Base-by-base conservation (phyloP, 2,329 filamentous ascomycete species). In the Leptodontidium sp. region DNA sequence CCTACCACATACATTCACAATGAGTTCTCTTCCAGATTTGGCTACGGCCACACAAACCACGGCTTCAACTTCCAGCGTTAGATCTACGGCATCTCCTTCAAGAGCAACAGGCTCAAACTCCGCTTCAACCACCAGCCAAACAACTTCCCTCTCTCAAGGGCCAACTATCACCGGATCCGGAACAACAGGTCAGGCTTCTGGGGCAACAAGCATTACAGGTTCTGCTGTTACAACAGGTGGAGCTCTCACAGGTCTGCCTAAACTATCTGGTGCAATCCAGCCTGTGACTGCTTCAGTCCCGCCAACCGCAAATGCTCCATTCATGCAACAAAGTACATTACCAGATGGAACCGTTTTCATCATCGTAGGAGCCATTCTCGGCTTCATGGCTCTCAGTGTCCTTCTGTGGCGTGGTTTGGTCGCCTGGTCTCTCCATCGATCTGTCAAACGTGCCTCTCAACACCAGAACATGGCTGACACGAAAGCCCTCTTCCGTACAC, bases 341-440 rank as follows among this genome's bases (percentile, higher is more conserved):
- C 96, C 96, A 2, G 92, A 98, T 77, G 96, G 96, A 65, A 98
- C 95, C 4, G 91, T 99, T 68, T 99, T 99, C 82, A 99, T 99
- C 76, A 91, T 90, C 26, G 96, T 98, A 0, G 96, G 96, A 57
- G 92, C 94, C 32, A 91, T 93, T 35, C 87, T 99, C 7, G 96
- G 93, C 17, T 91, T 94, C 73, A 88, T 98, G 72, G 93, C 90
- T 12, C 83, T 93, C 9, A 90, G 89, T n/a, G 88, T 98, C 55
- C 85, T 99, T 14, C 85, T 91, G 68, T 99, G 96, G 96, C 93
- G 95, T 70, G 90, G 86, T 62, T 87, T 98, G 66, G 90, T 98
- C 68, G 94, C 93, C 69, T 97, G 93, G 87, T 91, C 95, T 52
- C 88, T 99, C 68, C 95, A 98, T 80, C 92, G 95, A 68, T 96